These are phyloP conservation scores for Naganishia friedmannii DNA, from an alignment of 768 basidiomycete species.

Conservation along the genomic window DNA sequence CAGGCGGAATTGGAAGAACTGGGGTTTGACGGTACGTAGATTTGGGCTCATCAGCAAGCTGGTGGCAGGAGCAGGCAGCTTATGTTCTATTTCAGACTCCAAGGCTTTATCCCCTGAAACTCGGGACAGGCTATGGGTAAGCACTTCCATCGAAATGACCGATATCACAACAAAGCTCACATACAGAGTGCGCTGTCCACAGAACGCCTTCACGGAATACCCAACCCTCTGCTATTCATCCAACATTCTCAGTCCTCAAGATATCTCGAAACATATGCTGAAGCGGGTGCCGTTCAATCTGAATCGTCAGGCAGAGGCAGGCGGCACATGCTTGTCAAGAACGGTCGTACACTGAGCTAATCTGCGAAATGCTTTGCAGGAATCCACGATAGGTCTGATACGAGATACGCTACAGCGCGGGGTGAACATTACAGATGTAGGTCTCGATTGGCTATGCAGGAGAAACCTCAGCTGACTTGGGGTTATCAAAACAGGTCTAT, in stretches of 20 bases:
- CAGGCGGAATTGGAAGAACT: conserved; percentile 68
- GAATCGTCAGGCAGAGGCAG: conserved; percentile 50
- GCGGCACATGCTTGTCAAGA: conserved; percentile 4
- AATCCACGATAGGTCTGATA: conserved; percentile 85
- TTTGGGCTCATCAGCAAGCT: background rate
- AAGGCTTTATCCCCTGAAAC: conserved; percentile 77
- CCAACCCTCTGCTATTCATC: conserved; percentile 48
- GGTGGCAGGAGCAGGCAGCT: background rate
- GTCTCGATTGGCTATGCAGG: conserved; percentile 28
- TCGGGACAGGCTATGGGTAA: conserved; percentile 55
- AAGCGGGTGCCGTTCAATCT: conserved; percentile 76
- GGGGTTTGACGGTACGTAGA: conserved; percentile 80
- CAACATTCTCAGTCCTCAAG: conserved; percentile 69
- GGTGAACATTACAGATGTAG: conserved; percentile 73
- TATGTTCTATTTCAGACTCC: conserved; percentile 63
- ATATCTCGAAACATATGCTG: conserved; percentile 88
- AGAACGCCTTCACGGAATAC: conserved; percentile 38
- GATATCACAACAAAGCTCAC: conserved; percentile 37
- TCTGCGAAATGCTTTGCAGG: conserved; percentile 61
- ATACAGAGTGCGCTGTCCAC: background rate
- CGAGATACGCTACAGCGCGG: conserved; percentile 77
- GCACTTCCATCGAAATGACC: conserved; percentile 65
- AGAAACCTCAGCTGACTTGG: background rate
- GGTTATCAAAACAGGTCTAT: conserved; percentile 63
- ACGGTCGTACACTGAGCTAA: background rate